Evolutionary conservation across 768 basidiomycete species (phyloP), one percentile per base, ranked within the genome.

Genomic region (Leccinum subtestaceum): DNA sequence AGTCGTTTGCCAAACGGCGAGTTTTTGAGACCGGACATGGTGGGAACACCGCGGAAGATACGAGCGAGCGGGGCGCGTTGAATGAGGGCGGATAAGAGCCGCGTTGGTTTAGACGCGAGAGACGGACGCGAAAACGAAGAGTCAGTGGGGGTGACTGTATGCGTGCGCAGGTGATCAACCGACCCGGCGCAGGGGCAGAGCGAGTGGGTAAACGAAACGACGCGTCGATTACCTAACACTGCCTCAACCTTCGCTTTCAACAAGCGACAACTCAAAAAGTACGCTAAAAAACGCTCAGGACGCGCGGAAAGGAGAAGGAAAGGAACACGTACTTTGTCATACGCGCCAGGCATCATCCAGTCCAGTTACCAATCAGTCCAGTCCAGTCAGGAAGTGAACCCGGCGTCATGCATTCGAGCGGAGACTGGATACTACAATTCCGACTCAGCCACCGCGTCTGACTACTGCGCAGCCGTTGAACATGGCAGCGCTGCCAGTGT

Each of bases 1-100:
- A 92, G 79, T 12, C 90, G 84, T 69, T 91, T 92, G 46, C 88
- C 89, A 74, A 90, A 92, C 1, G 87, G 88, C 67, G 90, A 91
- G 74, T 91, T 91, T 78, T 88, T 89, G 75, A 91, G 81, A 56
- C 84, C 83, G 58, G 88, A 86, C 88, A 90, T 90, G 50, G 55
- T 47, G 48, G 43, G 58, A 15, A 13, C 15, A 50, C 38, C 47
- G 32, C 23, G 56, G 31, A 9, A 51, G 3, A 29, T 49, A 19
- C 9, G 50, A 25, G 51, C 15, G 51, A n/a, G 51, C 15, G 51
- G 45, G n/a, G 45, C 32, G 52, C 40, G 34, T 32, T 36, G 56
- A 23, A 29, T n/a, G 52, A 0, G 32, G 2, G 29, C 13, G 23
- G 56, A 63, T 48, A 55, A 52, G 66, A 40, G 40, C 32, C 36